phyloP scores from a whole-genome alignment of 257 asterid species.

The Ligustrum vulgare region DNA sequence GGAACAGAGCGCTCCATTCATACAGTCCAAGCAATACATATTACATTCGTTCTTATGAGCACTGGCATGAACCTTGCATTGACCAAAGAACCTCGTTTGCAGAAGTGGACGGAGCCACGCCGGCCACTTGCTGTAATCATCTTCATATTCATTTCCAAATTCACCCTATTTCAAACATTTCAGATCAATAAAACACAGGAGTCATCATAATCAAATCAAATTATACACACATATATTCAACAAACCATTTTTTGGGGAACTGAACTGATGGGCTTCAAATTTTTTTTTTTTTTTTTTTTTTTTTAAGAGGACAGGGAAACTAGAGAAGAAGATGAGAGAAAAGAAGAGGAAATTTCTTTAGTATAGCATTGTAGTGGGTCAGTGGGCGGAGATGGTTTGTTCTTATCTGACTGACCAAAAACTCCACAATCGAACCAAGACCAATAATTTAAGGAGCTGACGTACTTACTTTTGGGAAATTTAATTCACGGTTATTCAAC shows the following conservation, averaged over 20 bases:
- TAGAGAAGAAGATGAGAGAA: background rate
- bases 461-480: background rate
- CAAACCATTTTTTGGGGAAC: background rate
- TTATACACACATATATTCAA: background rate
- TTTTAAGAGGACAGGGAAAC: background rate
- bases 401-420: background rate
- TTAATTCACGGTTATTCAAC: background rate
- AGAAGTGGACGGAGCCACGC: slow-evolving; percentile 74
- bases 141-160: background rate
- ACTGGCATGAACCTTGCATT: slow-evolving; percentile 76
- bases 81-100: slow-evolving; percentile 63
- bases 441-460: background rate
- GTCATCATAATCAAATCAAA: background rate
- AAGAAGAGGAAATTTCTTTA: background rate
- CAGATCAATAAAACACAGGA: background rate
- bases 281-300: too few species aligned
- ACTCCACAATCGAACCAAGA: slow-evolving; percentile 1
- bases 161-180: background rate
- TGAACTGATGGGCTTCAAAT: background rate
- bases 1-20: slow-evolving; percentile 69
- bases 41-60: slow-evolving; percentile 93
- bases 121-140: slow-evolving; percentile 41
- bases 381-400: background rate
- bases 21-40: slow-evolving; percentile 85
- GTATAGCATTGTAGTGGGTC: background rate